Evolutionary conservation across 2,329 filamentous ascomycete species (phyloP), one percentile per base, ranked within the genome.

Genomic region (Colletotrichum plurivorum): DNA sequence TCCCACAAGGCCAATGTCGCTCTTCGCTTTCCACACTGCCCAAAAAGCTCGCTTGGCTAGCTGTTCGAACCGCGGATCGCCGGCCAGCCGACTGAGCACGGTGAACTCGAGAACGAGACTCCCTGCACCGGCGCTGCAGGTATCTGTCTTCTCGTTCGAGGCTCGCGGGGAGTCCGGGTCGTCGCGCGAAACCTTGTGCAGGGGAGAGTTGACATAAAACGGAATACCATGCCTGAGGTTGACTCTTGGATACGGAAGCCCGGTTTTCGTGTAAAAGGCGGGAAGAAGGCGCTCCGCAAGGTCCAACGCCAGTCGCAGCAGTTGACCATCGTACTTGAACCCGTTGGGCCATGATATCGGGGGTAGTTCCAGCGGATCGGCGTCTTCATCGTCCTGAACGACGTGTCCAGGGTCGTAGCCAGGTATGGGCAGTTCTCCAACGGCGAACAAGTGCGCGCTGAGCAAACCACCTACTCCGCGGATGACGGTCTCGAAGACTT

Each of bases 401-500:
- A 75, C 73, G 22, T 75, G 78, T 31, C 71, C 79, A 4, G 93
- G 89, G 2, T 88, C 76, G 77, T 98, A 98, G 45, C 93, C 92
- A 15, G 86, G 84, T 63, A 98, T 97, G 1, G 96, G 96, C 64
- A 99, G 82, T 66, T 97, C 94, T 41, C 95, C 96, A 22, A 94
- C 86, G 13, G 96, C 95, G 78, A 99, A 99, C 49, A 98, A 83
- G 82, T 99, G 96, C 2, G 95, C 94, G 76, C 95, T 98, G 72
- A 99, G 82, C 65, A 99, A 84, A 0, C 96, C 96, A 15, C 96
- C 96, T 53, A 97, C 89, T 16, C 95, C 96, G 67, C 96, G 89
- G 74, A 99, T 99, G 43, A 97, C 95, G 0, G 95, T 98, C 83
- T 99, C 96, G 76, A 99, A 99, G 46, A 99, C 94, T 82, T 99